These are phyloP conservation scores for Yarrowia sp. DNA, from an alignment of 805 yeast genomes.

Conservation along the genomic window DNA sequence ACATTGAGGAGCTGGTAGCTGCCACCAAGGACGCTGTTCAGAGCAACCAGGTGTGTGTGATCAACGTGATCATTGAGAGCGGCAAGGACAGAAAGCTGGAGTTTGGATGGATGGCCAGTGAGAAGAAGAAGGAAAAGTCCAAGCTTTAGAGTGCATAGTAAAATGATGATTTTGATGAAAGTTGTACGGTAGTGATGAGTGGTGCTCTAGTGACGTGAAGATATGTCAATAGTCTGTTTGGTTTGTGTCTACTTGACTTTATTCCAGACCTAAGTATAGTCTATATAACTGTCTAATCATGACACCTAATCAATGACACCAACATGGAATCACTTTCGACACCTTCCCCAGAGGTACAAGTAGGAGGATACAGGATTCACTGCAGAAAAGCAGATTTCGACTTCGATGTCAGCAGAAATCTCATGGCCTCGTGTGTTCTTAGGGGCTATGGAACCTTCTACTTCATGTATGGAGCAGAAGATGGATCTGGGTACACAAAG, in stretches of 20 bases:
- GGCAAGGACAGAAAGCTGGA: slow-evolving; percentile 62
- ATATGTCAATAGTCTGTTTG: too few species aligned
- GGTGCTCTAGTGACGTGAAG: too few species aligned
- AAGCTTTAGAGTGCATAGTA: slow-evolving; percentile 1
- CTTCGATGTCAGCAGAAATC: not conserved
- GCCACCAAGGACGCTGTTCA: slow-evolving; percentile 52
- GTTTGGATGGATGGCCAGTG: slow-evolving; percentile 74
- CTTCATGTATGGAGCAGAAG: not conserved
- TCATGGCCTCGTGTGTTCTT: not conserved
- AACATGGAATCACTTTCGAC: not conserved
- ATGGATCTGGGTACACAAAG: not conserved
- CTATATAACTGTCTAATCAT: too few species aligned
- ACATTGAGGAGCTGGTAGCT: slow-evolving; percentile 52
- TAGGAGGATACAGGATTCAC: too few species aligned
- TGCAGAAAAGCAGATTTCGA: not conserved
- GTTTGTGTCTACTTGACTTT: too few species aligned
- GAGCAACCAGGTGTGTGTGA: slow-evolving; percentile 53
- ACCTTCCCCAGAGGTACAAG: too few species aligned
- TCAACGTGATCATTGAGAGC: slow-evolving; percentile 68
- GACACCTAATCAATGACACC: too few species aligned
- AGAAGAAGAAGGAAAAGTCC: slow-evolving; percentile 49
- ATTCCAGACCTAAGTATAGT: too few species aligned
- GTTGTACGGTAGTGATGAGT: too few species aligned
- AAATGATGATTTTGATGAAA: too few species aligned
- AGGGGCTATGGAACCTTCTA: not conserved